These are phyloP conservation scores for Nicotiana obtusifolia DNA, from an alignment of 257 asterid genomes.

Conservation along the genomic window DNA sequence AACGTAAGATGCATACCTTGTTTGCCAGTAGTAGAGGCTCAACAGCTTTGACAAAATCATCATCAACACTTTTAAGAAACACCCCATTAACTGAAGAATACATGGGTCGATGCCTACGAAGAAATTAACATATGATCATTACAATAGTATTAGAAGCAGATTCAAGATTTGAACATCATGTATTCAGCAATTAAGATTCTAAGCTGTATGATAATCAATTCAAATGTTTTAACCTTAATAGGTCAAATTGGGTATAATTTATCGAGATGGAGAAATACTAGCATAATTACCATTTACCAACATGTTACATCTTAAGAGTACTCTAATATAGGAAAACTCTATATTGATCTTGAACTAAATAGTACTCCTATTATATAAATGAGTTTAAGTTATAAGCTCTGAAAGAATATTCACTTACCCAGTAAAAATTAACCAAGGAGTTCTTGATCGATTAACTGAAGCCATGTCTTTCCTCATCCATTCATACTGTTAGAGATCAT, in stretches of 20 bases:
- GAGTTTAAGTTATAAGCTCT: too few relatives aligned
- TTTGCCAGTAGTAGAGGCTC: conserved; percentile 63
- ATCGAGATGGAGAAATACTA: not conserved
- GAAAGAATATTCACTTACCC: conserved; percentile 40
- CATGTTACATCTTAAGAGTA: not conserved
- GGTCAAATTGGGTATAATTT: not conserved
- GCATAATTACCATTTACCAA: not conserved
- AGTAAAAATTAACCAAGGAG: conserved; percentile 77
- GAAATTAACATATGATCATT: not conserved
- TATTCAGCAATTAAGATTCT: too few relatives aligned
- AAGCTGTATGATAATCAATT: too few relatives aligned
- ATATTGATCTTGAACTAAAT: not conserved
- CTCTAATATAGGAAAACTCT: not conserved
- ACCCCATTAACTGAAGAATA: conserved; percentile 40
- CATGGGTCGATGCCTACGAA: conserved; percentile 83
- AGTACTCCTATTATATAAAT: too few relatives aligned
- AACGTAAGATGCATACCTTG: conserved; percentile 33
- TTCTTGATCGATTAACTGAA: conserved; percentile 51
- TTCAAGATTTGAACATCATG: too few relatives aligned
- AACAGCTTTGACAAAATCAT: conserved; percentile 45
- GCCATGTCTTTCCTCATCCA: conserved; percentile 85
- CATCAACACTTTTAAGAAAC: conserved; percentile 39
- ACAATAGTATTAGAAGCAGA: too few relatives aligned
- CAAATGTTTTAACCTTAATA: not conserved
- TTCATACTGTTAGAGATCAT: conserved; percentile 28